Evolutionary conservation across 805 yeast species (phyloP).

Genomic region (Myxozyma udenii): DNA sequence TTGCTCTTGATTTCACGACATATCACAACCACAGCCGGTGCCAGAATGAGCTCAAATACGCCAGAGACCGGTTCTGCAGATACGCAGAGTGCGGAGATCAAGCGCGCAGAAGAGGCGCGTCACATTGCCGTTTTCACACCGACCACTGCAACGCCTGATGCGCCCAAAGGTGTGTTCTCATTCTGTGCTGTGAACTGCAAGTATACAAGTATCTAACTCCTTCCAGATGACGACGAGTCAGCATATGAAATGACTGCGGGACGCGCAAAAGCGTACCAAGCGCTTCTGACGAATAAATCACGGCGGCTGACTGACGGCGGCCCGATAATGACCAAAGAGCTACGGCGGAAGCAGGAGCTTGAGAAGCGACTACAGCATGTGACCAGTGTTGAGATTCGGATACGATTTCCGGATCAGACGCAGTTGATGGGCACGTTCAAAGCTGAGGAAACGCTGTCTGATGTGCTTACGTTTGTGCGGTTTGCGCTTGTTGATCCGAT

Average conservation of each 20-base stretch:
- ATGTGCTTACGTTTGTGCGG: constrained; percentile 38
- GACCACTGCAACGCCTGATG: constrained; percentile 5
- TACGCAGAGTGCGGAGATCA: not conserved
- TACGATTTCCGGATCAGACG: constrained; percentile 58
- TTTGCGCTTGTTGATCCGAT: constrained; percentile 35
- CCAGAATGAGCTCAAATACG: too few relatives aligned
- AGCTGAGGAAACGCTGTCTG: constrained; percentile 45
- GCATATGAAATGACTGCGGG: constrained; percentile 29
- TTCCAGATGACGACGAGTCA: constrained; percentile 25
- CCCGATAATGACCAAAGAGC: constrained; percentile 45
- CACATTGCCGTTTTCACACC: constrained; percentile 12
- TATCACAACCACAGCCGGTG: too few relatives aligned
- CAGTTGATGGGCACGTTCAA: constrained; percentile 51
- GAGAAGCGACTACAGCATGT: constrained; percentile 32
- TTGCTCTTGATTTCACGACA: too few relatives aligned
- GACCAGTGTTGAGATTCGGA: constrained; percentile 45
- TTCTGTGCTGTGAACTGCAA: not conserved
- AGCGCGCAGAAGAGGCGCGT: not conserved
- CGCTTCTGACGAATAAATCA: constrained; percentile 28
- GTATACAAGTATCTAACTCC: not conserved
- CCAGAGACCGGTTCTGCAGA: too few relatives aligned
- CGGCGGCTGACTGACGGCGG: constrained; percentile 34
- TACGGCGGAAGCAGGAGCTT: constrained; percentile 39
- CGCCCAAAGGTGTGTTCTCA: constrained; percentile 4
- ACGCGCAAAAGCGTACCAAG: constrained; percentile 30